Conservation (phyloP, 75 land plant genomes). For the Azolla pinnata region DNA sequence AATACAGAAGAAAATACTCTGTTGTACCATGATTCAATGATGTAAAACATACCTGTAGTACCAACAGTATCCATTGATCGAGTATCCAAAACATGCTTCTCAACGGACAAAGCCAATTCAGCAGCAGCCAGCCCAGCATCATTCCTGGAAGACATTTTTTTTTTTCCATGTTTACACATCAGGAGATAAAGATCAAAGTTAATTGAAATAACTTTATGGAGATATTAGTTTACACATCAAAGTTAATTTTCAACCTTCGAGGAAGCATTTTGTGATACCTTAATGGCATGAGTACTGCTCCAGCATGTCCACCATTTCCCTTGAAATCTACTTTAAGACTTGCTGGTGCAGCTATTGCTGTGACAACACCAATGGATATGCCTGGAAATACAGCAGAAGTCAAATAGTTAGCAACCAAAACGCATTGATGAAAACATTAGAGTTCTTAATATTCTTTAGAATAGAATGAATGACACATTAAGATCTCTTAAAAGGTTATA, state of each 20-base stretch:
- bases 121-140: constrained; percentile 98
- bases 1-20: too few relatives aligned
- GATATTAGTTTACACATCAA: too few relatives aligned
- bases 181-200: neutral
- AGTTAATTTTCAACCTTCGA: too few relatives aligned
- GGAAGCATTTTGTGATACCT: constrained; percentile 24
- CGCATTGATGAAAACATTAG: neutral
- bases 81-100: constrained; percentile 85
- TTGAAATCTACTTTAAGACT: constrained; percentile 83
- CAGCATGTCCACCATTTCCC: constrained; percentile 98
- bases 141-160: constrained; percentile 46
- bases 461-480: neutral
- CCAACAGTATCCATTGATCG: constrained; percentile 89
- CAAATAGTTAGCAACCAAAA: neutral
- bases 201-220: too few relatives aligned
- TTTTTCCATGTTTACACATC: neutral
- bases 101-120: constrained; percentile 86
- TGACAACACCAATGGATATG: constrained; percentile 78
- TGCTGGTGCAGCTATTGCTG: constrained; percentile 99
- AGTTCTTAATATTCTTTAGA: neutral
- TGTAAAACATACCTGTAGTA: constrained; percentile 71
- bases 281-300: constrained; percentile 85
- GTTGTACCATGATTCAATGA: too few relatives aligned
- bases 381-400: constrained; percentile 30
- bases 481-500: neutral